phyloP scores from a whole-genome alignment of 345 rosid genomes.

The Toxicodendron radicans region DNA sequence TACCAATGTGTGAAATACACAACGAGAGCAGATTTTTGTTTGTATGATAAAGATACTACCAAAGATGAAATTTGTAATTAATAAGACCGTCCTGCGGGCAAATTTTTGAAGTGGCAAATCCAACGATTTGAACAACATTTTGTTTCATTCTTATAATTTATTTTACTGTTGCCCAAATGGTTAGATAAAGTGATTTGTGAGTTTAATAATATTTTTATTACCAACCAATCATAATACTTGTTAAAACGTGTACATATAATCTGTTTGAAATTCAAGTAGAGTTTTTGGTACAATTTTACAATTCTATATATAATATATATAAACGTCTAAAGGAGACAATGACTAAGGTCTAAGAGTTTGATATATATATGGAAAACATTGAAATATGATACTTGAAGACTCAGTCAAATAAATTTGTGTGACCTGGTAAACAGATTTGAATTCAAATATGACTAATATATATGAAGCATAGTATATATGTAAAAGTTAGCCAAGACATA shows the following conservation, averaged over 20 bases:
- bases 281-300: no score
- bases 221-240: no score
- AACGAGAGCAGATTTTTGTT: conserved; percentile 12
- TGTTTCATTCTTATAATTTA: no score
- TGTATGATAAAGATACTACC: background rate
- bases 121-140: background rate
- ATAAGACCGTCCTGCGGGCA: conserved; percentile 27
- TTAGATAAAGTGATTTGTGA: no score
- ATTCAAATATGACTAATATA: background rate
- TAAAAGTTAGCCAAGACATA: background rate
- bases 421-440: background rate
- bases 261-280: no score
- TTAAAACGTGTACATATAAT: no score
- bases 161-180: no score
- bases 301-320: no score
- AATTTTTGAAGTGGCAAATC: conserved; percentile 6
- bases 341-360: no score
- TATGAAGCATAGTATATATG: background rate
- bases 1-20: background rate
- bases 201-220: no score
- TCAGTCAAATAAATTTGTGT: background rate
- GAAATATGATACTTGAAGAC: background rate
- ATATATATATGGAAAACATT: no score
- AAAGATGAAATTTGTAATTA: background rate
- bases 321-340: no score